Conservation (phyloP, 768 basidiomycete species). For the Kwoniella dendrophila region DNA sequence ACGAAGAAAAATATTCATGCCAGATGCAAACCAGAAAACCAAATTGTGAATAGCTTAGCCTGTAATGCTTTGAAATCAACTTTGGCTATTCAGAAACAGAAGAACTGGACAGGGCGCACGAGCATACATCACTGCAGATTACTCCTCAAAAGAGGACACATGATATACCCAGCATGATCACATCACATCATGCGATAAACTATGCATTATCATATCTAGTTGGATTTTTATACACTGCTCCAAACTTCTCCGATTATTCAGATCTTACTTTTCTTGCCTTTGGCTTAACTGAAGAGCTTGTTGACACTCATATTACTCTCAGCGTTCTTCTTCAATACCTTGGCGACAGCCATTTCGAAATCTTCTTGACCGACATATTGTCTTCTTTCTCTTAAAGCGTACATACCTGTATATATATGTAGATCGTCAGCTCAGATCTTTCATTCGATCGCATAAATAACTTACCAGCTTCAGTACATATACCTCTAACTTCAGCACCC, state of each 20-base stretch:
- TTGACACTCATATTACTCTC: constrained; percentile 91
- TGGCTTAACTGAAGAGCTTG: constrained; percentile 74
- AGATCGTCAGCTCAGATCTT: constrained; percentile 1
- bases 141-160: no score
- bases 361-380: constrained; percentile 99
- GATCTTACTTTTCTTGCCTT: neutral
- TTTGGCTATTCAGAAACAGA: no score
- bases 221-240: neutral
- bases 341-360: constrained; percentile 97
- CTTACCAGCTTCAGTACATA: constrained; percentile 93
- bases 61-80: no score
- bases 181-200: constrained; percentile 2
- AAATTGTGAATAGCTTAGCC: no score
- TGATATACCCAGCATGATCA: no score
- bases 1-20: neutral
- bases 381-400: constrained; percentile 88
- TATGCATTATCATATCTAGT: constrained; percentile 4
- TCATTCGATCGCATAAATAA: constrained; percentile 14
- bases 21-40: neutral
- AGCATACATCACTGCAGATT: no score
- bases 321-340: constrained; percentile 95
- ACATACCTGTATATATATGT: constrained; percentile 71
- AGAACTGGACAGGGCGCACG: no score
- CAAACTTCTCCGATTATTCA: no score
- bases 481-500: constrained; percentile 95